phyloP scores from a whole-genome alignment of 306 rosid genomes.

The Cucurbita moschata region DNA sequence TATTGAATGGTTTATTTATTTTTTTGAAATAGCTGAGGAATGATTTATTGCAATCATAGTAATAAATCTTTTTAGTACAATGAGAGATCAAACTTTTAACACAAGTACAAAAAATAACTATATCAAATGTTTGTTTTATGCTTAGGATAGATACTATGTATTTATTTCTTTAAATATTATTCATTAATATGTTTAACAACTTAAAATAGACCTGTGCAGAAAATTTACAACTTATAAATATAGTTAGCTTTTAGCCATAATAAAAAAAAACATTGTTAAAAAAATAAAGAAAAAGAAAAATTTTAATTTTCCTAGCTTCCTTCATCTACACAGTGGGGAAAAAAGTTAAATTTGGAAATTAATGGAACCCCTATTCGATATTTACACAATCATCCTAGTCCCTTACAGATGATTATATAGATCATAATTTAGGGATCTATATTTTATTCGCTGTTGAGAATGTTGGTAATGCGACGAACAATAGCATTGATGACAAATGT shows the following conservation, averaged over 20 bases:
- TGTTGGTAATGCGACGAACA: background rate
- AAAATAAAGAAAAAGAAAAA: background rate
- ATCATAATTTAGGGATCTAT: background rate
- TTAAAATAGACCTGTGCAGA: background rate
- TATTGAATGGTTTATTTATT: background rate
- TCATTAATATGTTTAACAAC: background rate
- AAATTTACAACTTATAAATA: background rate
- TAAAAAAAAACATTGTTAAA: background rate
- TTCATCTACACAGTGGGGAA: background rate
- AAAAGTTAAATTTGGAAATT: background rate
- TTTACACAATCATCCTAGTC: background rate
- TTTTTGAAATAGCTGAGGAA: background rate
- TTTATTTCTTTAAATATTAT: too few species aligned
- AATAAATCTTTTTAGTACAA: background rate
- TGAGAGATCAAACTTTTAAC: too few species aligned
- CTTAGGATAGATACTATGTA: too few species aligned
- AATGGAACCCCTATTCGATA: background rate
- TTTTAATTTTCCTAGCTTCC: background rate
- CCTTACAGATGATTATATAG: background rate
- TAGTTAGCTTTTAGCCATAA: background rate
- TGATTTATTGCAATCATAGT: background rate
- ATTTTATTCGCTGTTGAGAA: background rate
- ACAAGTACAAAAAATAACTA: too few species aligned
- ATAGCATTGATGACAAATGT: conserved; percentile 8
- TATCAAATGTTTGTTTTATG: too few species aligned